These are phyloP conservation scores for Saitozyma podzolica DNA, from an alignment of 768 basidiomycete species.

Conservation along the genomic window DNA sequence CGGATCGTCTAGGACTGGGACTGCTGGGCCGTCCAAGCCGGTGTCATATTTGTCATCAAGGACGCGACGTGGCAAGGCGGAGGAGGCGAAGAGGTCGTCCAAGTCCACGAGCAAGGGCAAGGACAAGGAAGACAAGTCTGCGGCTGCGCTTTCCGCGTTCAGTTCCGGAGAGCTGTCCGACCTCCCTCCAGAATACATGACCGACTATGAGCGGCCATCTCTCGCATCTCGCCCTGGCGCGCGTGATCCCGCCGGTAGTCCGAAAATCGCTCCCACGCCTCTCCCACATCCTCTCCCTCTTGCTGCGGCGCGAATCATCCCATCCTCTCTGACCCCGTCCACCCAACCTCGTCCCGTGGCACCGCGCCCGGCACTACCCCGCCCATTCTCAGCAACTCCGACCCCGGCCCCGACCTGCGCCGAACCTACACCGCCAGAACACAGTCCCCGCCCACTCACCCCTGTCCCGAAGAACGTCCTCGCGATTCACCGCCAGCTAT, in stretches of 20 bases:
- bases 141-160: conserved; percentile 1
- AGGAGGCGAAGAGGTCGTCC: neutral
- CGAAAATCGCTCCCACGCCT: neutral
- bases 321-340: neutral
- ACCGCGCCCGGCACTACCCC: neutral
- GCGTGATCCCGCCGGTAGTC: too few relatives aligned
- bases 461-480: neutral
- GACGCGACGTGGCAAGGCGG: neutral
- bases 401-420: neutral
- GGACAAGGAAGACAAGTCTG: neutral
- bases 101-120: neutral
- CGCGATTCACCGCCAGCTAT: neutral
- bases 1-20: neutral
- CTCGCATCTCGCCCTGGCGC: too few relatives aligned
- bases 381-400: neutral
- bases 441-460: conserved; percentile 1
- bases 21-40: neutral
- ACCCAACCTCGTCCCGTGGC: neutral
- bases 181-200: conserved; percentile 3
- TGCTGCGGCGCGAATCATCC: neutral
- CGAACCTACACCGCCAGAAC: conserved; percentile 1
- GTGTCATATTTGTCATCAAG: neutral
- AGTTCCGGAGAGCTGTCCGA: conserved; percentile 13
- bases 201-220: neutral
- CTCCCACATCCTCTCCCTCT: neutral